Conservation (phyloP, 345 rosid species). For the Eucalyptus regnans region DNA sequence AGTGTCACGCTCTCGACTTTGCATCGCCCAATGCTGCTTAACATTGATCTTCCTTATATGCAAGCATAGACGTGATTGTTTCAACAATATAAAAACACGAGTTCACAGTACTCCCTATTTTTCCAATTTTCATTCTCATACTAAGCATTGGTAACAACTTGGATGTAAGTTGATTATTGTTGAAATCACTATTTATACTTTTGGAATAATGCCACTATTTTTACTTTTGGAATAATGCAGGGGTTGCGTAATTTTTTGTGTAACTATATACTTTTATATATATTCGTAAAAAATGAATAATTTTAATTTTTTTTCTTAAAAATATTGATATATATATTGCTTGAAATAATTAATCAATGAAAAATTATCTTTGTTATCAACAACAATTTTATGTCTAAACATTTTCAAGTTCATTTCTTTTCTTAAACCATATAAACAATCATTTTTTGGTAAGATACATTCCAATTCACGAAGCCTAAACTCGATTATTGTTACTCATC, state of each 20-base stretch:
- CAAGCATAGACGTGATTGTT: neutral
- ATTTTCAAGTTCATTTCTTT: neutral
- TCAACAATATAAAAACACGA: neutral
- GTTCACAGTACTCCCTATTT: neutral
- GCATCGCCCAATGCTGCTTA: neutral
- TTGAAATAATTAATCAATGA: neutral
- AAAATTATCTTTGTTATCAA: neutral
- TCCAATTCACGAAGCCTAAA: neutral
- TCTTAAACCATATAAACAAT: neutral
- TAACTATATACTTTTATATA: neutral
- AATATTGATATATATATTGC: rapidly evolving
- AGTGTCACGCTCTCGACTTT: neutral
- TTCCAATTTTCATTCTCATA: neutral
- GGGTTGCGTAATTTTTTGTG: neutral
- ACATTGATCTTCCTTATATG: neutral
- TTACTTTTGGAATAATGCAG: too few relatives aligned
- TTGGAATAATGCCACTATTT: too few relatives aligned
- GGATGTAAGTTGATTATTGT: neutral
- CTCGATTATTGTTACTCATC: neutral
- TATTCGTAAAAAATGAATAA: neutral
- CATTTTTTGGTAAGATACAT: neutral
- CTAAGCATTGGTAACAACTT: neutral
- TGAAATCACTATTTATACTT: neutral
- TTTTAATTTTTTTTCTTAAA: neutral
- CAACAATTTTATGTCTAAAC: neutral